A percentile compares a stretch with the other conserved stretches of the same genome.
These are phyloP conservation scores for Plasmodium ovale DNA, from an alignment of 169 alveolate species.

Conservation along the genomic window DNA sequence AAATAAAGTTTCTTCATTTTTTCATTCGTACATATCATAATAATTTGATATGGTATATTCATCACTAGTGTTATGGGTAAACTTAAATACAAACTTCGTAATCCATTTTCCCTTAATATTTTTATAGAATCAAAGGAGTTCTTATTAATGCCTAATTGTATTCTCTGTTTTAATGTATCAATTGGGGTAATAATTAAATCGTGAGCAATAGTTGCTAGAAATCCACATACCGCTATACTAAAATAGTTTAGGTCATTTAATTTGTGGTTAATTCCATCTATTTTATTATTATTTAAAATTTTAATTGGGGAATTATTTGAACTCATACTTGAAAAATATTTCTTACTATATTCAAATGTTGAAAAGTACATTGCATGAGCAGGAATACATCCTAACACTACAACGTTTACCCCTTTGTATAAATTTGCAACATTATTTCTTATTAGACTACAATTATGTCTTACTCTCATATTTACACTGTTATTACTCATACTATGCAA, in stretches of 20 bases:
- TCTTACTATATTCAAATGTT: constrained; percentile 62
- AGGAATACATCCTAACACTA: constrained; percentile 97
- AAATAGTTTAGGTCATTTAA: constrained; percentile 74
- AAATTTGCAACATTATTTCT: constrained; percentile 84
- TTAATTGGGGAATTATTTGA: constrained; percentile 20
- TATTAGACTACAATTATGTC: constrained; percentile 73
- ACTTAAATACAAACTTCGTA: constrained; percentile 91
- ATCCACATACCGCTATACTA: constrained; percentile 93
- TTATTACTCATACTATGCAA: neutral
- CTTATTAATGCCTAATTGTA: constrained; percentile 92
- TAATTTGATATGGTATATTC: constrained; percentile 96
- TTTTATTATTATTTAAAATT: neutral
- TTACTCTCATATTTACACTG: constrained; percentile 22
- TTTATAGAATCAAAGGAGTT: constrained; percentile 68
- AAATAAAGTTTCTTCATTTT: constrained; percentile 86
- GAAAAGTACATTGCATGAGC: constrained; percentile 97
- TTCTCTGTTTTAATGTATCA: constrained; percentile 95
- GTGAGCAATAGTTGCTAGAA: constrained; percentile 95
- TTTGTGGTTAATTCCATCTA: constrained; percentile 25
- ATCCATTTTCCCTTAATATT: constrained; percentile 92
- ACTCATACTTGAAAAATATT: constrained; percentile 24
- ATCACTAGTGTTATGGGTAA: constrained; percentile 95
- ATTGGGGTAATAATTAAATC: constrained; percentile 97
- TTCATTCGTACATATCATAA: constrained; percentile 94
- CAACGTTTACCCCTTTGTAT: constrained; percentile 94